A percentile compares a stretch with the other conserved stretches of the same genome.
Evolutionary conservation across 805 yeast genomes (phyloP).

Genomic region (Ogataea kodamae): DNA sequence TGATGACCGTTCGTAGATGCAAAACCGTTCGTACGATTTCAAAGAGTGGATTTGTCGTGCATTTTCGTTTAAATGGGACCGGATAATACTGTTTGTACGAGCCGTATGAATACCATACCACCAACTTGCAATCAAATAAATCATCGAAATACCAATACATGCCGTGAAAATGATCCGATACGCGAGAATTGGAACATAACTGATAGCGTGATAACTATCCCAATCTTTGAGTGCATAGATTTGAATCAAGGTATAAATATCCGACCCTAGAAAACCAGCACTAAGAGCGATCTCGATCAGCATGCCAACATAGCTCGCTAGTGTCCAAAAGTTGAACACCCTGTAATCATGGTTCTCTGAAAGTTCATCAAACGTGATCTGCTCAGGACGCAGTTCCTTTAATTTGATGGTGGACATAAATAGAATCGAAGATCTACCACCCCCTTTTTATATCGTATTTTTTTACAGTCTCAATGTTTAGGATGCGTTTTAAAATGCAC

Average conservation of each 20-base stretch:
- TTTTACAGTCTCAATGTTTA: constrained; percentile 9
- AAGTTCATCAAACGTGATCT: constrained; percentile 29
- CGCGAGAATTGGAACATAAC: constrained; percentile 31
- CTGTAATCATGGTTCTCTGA: constrained; percentile 29
- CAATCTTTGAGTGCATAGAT: constrained; percentile 62
- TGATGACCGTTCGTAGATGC: constrained; percentile 68
- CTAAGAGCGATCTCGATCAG: constrained; percentile 44
- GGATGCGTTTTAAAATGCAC: constrained; percentile 9
- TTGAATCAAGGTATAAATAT: constrained; percentile 74
- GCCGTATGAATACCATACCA: constrained; percentile 56
- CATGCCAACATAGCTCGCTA: constrained; percentile 40
- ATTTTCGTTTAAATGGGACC: constrained; percentile 63
- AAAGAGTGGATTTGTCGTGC: constrained; percentile 59
- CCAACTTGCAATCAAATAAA: constrained; percentile 53
- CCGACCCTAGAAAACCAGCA: constrained; percentile 56
- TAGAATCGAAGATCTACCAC: too few species aligned
- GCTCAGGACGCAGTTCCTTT: constrained; percentile 19
- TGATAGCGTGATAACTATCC: constrained; percentile 31
- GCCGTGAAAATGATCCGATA: constrained; percentile 40
- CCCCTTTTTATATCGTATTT: too few species aligned
- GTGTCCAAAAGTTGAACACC: constrained; percentile 41
- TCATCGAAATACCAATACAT: constrained; percentile 71
- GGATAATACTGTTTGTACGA: constrained; percentile 60
- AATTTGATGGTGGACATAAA: constrained; percentile 6
- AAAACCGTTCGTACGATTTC: constrained; percentile 59